Base-by-base conservation (phyloP, 345 rosid species). In the Cardiospermum halicacabum region DNA sequence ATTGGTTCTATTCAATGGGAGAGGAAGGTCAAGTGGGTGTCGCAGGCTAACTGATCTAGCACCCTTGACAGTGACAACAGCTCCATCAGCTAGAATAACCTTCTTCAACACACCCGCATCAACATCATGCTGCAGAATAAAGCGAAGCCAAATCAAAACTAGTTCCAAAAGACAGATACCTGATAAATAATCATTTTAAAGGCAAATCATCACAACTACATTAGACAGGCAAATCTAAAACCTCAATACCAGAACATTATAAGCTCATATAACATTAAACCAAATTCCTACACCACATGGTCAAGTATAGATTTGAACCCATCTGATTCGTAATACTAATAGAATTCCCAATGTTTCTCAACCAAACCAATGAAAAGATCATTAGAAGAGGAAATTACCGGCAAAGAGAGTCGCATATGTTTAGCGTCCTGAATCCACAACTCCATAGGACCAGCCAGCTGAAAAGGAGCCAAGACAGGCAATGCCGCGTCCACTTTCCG, bases 391-490 rank as follows among this genome's bases (percentile, higher is more conserved):
- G 16, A 2, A 37, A 69, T 24, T 71, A 86, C 97, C 2, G 98
- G 97, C 51, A 93, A 74, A 0, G 94, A 88, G 53, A 93, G 62
- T 11, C 98, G 85, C 86, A 93, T 85, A 72, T 93, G 78, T 60
- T 83, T 74, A 24, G 97, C 99, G 67, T 94, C 97, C 70, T 87
- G 97, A 65, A 94, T 85, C 99, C 97, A 94, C 55, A 94, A 66
- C 76, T 91, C 97, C 92, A 94, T 87, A 3, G 98, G 98, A 19
- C 97, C 98, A 51, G 96, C 92, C 60, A 93, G 85, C 80, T 90
- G 98, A 60, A 93, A 93, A 9, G 97, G 97, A 61, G 92, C 90
- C 58, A 93, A 72, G 69, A 88, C 90, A 43, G 94, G 96, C 56
- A 84, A 66, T 6, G 60, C 80, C 19, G 77, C 45, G 39, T 65